A percentile compares a stretch with the other conserved stretches of the same genome.
These are phyloP conservation scores for Lyophyllum atratum DNA, from an alignment of 768 basidiomycete genomes.

Conservation along the genomic window DNA sequence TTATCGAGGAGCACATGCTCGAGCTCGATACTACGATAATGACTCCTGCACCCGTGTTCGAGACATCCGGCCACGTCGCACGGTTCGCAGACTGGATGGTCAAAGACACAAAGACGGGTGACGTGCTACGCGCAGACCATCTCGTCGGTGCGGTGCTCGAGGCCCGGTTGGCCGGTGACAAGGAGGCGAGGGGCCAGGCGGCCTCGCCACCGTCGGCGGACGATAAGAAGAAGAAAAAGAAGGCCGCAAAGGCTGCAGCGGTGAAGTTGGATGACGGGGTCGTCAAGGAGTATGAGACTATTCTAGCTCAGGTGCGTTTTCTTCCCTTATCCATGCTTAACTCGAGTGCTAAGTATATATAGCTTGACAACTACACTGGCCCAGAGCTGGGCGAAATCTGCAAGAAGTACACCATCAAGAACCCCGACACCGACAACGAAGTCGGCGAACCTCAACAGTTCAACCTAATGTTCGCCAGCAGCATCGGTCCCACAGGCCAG, in stretches of 20 bases:
- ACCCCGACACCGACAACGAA: constrained; percentile 92
- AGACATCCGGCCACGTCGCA: constrained; percentile 96
- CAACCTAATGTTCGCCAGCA: constrained; percentile 98
- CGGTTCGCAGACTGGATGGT: constrained; percentile 99
- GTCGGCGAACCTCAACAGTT: constrained; percentile 93
- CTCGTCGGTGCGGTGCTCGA: constrained; percentile 92
- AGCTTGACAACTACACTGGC: constrained; percentile 95
- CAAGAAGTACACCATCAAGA: constrained; percentile 74
- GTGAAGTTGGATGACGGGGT: constrained; percentile 74
- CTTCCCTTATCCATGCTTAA: not conserved
- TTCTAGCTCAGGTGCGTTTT: constrained; percentile 81
- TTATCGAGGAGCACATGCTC: constrained; percentile 97
- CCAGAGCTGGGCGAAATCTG: constrained; percentile 87
- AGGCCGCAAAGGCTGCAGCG: constrained; percentile 63
- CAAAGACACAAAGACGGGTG: constrained; percentile 92
- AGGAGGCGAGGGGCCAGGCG: constrained; percentile 80
- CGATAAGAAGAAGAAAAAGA: constrained; percentile 80
- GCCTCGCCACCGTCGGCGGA: constrained; percentile 58
- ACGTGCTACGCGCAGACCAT: constrained; percentile 96
- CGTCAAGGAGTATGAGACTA: constrained; percentile 75
- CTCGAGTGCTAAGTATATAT: not conserved
- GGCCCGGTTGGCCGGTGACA: constrained; percentile 86
- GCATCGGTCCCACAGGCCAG: constrained; percentile 97
- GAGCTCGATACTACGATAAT: constrained; percentile 98
- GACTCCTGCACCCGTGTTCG: constrained; percentile 93